Evolutionary conservation across 179 eudicot genomes (phyloP).

Genomic region (Beta lomatogona): DNA sequence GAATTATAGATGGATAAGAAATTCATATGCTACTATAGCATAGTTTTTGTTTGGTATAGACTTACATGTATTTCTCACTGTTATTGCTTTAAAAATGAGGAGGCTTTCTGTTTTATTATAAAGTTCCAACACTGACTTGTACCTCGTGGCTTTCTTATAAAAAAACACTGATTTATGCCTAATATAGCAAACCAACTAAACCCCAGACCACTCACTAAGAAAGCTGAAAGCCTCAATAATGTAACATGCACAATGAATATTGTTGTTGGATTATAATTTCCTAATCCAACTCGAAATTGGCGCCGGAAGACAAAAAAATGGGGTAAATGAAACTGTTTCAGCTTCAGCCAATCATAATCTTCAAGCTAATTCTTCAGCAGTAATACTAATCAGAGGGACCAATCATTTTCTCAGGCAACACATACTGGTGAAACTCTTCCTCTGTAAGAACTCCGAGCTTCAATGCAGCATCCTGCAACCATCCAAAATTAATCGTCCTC

Average conservation of each 20-base stretch:
- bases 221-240: slow-evolving; percentile 31
- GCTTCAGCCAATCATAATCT: not conserved
- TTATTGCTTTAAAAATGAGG: slow-evolving; percentile 23
- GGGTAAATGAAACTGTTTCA: slow-evolving; percentile 7
- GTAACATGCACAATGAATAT: not conserved
- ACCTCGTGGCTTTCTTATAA: no score
- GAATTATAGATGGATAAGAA: no score
- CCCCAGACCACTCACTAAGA: not conserved
- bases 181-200: not conserved
- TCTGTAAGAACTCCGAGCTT: slow-evolving; percentile 73
- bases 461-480: slow-evolving; percentile 83
- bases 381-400: slow-evolving; percentile 66
- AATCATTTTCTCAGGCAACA: slow-evolving; percentile 94
- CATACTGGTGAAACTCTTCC: slow-evolving; percentile 82
- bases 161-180: no score
- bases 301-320: not conserved
- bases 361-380: not conserved
- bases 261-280: slow-evolving; percentile 22
- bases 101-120: slow-evolving; percentile 33
- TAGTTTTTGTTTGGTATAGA: no score
- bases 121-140: not conserved
- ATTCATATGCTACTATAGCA: no score
- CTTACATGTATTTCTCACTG: no score
- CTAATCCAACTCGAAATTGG: slow-evolving; percentile 19
- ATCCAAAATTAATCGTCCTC: not conserved